Evolutionary conservation across 2,329 filamentous ascomycete species (phyloP).

Genomic region (Nannizzia gypsea): DNA sequence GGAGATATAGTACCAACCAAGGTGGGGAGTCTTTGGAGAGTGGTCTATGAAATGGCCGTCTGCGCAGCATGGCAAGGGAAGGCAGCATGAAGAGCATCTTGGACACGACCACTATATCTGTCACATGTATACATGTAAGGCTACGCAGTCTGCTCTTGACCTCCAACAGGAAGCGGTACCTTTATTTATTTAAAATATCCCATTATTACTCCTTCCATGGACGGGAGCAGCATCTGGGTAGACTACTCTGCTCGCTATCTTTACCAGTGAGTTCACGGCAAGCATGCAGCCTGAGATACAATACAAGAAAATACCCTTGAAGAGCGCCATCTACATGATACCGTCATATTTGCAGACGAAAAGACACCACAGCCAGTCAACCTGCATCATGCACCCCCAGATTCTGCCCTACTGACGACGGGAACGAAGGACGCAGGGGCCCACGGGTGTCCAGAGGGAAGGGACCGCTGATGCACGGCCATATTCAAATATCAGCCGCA

Average conservation of each 20-base stretch:
- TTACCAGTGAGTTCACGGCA: background rate
- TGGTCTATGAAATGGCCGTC: too few relatives aligned
- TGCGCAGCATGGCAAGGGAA: too few relatives aligned
- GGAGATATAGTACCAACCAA: too few relatives aligned
- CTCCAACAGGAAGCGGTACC: background rate
- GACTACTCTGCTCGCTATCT: background rate
- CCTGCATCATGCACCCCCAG: background rate
- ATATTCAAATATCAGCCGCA: background rate
- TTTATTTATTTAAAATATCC: background rate
- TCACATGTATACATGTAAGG: background rate
- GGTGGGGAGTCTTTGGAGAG: too few relatives aligned
- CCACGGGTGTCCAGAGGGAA: background rate
- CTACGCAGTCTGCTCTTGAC: background rate
- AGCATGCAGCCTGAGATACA: background rate
- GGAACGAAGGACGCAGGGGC: background rate
- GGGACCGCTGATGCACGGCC: background rate
- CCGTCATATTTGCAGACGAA: background rate
- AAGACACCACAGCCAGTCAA: background rate
- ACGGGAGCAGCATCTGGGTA: background rate
- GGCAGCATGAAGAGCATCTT: too few relatives aligned
- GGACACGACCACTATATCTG: too few relatives aligned
- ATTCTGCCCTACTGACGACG: background rate
- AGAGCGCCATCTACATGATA: too few relatives aligned
- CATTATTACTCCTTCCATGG: background rate
- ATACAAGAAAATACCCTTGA: too few relatives aligned